Conservation (phyloP, 2,329 filamentous ascomycete genomes). For the Colletotrichum lindemuthianum region DNA sequence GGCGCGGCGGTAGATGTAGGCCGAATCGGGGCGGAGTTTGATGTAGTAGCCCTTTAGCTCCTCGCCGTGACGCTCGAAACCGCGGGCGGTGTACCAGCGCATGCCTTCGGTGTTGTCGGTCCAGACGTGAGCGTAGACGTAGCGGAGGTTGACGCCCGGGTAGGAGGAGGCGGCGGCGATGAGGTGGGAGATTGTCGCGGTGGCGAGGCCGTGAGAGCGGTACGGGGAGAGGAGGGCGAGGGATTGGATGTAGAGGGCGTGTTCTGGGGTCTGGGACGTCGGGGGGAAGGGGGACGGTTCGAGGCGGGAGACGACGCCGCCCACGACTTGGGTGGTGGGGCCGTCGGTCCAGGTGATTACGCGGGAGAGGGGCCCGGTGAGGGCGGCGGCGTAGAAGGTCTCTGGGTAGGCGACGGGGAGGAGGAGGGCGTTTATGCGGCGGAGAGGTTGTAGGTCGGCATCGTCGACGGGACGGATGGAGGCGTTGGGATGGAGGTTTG, state of each 20-base stretch:
- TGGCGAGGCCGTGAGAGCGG: conserved; percentile 66
- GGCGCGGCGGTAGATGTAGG: conserved; percentile 66
- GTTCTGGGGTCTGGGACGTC: conserved; percentile 42
- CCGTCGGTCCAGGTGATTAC: conserved; percentile 67
- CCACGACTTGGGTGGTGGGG: conserved; percentile 58
- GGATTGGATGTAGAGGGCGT: conserved; percentile 72
- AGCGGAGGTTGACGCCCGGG: conserved; percentile 49
- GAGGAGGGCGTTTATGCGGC: conserved; percentile 72
- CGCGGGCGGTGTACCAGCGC: conserved; percentile 68
- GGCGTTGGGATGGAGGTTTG: conserved; percentile 57
- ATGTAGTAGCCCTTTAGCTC: conserved; percentile 69
- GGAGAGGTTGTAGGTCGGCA: conserved; percentile 66
- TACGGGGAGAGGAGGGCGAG: conserved; percentile 72
- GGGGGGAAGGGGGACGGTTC: conserved; percentile 55
- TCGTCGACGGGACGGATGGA: conserved; percentile 61
- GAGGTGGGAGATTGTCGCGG: conserved; percentile 65
- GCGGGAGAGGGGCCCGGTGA: conserved; percentile 66
- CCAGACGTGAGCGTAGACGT: conserved; percentile 75
- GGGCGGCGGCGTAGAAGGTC: conserved; percentile 68
- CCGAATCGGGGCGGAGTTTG: conserved; percentile 68
- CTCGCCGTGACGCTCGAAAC: conserved; percentile 61
- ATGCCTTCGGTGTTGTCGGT: conserved; percentile 72
- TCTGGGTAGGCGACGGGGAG: conserved; percentile 73
- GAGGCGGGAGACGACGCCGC: conserved; percentile 70
- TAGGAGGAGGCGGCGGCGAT: conserved; percentile 51